Conservation (phyloP, 1,284 basidiomycete species). For the Fomes fomentarius region DNA sequence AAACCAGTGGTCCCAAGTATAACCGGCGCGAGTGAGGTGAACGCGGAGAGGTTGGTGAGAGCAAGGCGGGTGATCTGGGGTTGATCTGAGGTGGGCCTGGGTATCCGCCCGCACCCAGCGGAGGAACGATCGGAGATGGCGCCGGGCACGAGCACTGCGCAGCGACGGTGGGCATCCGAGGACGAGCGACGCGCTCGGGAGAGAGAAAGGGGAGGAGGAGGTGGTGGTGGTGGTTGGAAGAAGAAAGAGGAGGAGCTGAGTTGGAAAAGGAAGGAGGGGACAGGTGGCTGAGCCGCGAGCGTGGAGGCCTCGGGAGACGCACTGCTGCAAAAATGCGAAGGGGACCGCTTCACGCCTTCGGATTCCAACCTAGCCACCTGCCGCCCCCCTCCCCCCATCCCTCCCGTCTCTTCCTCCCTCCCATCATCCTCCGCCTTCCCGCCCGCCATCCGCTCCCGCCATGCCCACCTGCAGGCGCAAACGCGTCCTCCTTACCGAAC, state of each 20-base stretch:
- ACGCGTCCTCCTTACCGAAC: slow-evolving; percentile 85
- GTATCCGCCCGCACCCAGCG: slow-evolving; percentile 5
- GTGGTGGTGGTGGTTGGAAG: slow-evolving; percentile 14
- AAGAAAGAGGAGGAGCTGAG: slow-evolving; percentile 22
- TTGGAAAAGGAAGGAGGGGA: slow-evolving; percentile 22
- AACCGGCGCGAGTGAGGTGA: not conserved
- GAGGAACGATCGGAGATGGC: slow-evolving; percentile 16
- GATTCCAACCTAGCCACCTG: slow-evolving; percentile 35
- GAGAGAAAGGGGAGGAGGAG: not conserved
- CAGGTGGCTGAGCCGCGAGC: slow-evolving; percentile 31
- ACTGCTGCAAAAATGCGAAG: slow-evolving; percentile 37
- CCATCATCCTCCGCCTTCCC: slow-evolving; percentile 11
- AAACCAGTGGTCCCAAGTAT: slow-evolving; percentile 3
- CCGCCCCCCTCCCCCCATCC: slow-evolving; percentile 30
- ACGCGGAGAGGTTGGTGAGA: slow-evolving; percentile 10
- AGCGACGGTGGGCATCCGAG: not conserved
- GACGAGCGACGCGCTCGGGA: not conserved
- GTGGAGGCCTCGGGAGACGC: slow-evolving; percentile 35
- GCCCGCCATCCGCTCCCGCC: slow-evolving; percentile 23
- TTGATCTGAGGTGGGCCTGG: slow-evolving; percentile 21
- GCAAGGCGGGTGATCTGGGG: slow-evolving; percentile 14
- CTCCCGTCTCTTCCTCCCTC: slow-evolving; percentile 27
- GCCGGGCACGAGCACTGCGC: slow-evolving; percentile 12
- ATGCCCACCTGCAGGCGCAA: slow-evolving; percentile 94
- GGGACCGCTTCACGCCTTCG: slow-evolving; percentile 36